These are phyloP conservation scores for Asclepias syriaca DNA, from an alignment of 257 asterid genomes.

Conservation along the genomic window DNA sequence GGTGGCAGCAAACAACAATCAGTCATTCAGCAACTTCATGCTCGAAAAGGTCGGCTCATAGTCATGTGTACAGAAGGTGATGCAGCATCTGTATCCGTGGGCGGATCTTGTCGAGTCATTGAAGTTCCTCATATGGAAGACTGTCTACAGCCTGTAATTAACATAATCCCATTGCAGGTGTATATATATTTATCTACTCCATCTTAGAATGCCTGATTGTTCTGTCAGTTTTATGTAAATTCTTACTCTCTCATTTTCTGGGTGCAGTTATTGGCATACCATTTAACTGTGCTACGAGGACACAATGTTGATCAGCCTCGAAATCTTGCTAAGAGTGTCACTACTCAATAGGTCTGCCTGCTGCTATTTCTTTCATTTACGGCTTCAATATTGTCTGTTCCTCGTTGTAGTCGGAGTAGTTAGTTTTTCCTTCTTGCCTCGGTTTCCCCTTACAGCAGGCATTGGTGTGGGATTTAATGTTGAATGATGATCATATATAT, in stretches of 20 bases:
- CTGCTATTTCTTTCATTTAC: no score
- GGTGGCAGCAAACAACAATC: conserved; percentile 87
- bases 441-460: not conserved
- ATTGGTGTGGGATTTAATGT: not conserved
- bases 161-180: conserved; percentile 97
- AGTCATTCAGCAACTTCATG: conserved; percentile 97
- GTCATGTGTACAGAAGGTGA: conserved; percentile 93
- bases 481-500: not conserved
- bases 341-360: conserved; percentile 55
- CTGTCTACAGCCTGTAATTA: conserved; percentile 92
- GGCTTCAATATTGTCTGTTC: not conserved
- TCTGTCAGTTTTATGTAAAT: not conserved
- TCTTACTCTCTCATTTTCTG: conserved; percentile 2
- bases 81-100: conserved; percentile 63
- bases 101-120: conserved; percentile 84
- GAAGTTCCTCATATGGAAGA: conserved; percentile 93
- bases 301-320: conserved; percentile 96
- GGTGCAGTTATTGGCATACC: conserved; percentile 88
- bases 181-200: conserved; percentile 18
- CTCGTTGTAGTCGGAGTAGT: not conserved
- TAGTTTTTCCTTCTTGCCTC: not conserved
- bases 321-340: conserved; percentile 97
- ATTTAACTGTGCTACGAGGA: conserved; percentile 89
- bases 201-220: not conserved
- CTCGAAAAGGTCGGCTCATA: conserved; percentile 90